Conservation (phyloP, 2,329 filamentous ascomycete species). For the Magnaporthiopsis incrustans region DNA sequence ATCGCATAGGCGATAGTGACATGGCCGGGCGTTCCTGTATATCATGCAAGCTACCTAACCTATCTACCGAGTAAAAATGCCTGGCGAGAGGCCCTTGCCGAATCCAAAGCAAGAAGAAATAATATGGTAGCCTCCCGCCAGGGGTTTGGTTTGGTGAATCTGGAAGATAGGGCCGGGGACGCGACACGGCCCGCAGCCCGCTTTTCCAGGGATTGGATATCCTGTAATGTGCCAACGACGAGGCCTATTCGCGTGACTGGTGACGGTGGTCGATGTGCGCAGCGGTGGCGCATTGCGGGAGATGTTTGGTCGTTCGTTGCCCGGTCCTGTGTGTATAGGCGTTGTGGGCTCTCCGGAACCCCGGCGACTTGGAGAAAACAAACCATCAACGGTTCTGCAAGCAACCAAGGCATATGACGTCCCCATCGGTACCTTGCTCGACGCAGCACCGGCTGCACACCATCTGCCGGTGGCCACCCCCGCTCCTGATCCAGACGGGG, state of each 20-base stretch:
- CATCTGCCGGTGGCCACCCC: constrained; percentile 38
- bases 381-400: constrained; percentile 21
- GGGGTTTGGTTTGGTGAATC: not conserved
- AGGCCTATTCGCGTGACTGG: not conserved
- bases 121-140: not conserved
- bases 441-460: constrained; percentile 64
- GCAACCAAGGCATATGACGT: constrained; percentile 60
- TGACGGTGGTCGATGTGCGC: not conserved
- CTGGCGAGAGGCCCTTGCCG: not conserved
- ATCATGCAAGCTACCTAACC: not conserved
- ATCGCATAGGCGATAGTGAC: not conserved
- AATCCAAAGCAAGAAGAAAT: not conserved
- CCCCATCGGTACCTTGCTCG: constrained; percentile 55
- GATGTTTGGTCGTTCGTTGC: not conserved
- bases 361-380: not conserved
- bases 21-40: not conserved
- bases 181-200: no score
- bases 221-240: not conserved
- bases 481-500: constrained; percentile 28
- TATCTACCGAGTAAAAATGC: not conserved
- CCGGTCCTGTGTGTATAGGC: not conserved
- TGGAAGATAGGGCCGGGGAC: not conserved
- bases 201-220: not conserved
- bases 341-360: not conserved
- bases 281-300: not conserved